Base-by-base conservation (phyloP, 2,329 filamentous ascomycete genomes). In the Whalleya microplaca region DNA sequence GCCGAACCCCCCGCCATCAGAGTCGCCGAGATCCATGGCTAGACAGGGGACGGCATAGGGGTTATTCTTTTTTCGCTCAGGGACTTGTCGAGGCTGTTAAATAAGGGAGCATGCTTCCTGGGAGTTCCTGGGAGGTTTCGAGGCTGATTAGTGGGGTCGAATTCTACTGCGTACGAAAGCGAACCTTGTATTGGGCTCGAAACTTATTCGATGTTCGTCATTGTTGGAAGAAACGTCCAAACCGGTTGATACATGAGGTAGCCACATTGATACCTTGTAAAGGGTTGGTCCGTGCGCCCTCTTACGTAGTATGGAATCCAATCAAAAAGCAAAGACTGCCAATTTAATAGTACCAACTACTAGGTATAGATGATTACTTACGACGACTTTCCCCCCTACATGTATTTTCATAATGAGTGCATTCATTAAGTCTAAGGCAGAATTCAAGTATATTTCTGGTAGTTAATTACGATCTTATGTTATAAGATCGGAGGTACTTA, bases 11-110 rank as follows among this genome's bases (percentile, higher is more conserved):
- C 73, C 76, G 69, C 71, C 73, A 70, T 77, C 74, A 68, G 76
- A 72, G 70, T 80, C 80, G 72, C 79, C 82, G 69, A 83, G 76
- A 77, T 87, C 84, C 84, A 87, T 87, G 72, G 75, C 75, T 75
- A 74, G 73, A 72, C 72, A 69, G 75, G 66, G 51, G 51, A 55
- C 48, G 58, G 64, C 67, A 69, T 70, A 62, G 59, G 62, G 55
- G 53, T n/a, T 53, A 59, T 54, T 52, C 32, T 37, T 37, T n/a
- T 37, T 12, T 58, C 61, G 45, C 53, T 68, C 59, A 67, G 57
- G 59, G 46, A 62, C 41, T 59, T 55, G 53, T 65, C 18, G 58
- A 27, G 58, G 48, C 45, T 55, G 56, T 48, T 45, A 50, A 50
- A 45, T 48, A 45, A 46, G 42, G 51, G 54, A 60, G 46, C 65